Percentiles rank a stretch among this genome's conserved stretches.
Conservation (phyloP, 2,329 filamentous ascomycete species). For the Phaeomoniella chlamydospora region DNA sequence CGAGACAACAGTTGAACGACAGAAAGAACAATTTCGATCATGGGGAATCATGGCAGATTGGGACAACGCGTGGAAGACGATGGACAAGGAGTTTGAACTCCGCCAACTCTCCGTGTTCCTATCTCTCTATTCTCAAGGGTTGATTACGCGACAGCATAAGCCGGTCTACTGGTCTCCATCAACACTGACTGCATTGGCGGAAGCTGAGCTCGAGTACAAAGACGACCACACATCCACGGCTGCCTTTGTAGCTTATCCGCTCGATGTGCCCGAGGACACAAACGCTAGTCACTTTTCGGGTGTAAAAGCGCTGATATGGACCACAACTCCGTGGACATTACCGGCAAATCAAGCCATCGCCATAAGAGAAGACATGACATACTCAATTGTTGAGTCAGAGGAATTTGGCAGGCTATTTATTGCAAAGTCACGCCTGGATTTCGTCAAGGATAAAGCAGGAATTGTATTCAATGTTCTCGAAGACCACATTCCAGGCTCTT, state of each 20-base stretch:
- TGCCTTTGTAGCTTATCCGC: constrained; percentile 60
- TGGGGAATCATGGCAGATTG: constrained; percentile 54
- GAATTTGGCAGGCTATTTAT: constrained; percentile 51
- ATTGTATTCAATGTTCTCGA: constrained; percentile 31
- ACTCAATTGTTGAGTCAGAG: constrained; percentile 49
- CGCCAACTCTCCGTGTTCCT: constrained; percentile 45
- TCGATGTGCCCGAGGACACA: constrained; percentile 33
- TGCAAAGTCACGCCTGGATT: constrained; percentile 54
- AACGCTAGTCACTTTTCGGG: constrained; percentile 24
- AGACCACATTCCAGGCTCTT: constrained; percentile 45
- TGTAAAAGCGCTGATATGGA: constrained; percentile 86
- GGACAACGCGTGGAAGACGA: constrained; percentile 47
- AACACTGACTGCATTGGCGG: constrained; percentile 48
- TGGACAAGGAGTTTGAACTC: constrained; percentile 47
- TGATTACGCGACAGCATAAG: constrained; percentile 48
- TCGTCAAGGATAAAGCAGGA: constrained; percentile 34
- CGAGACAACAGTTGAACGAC: constrained; percentile 38
- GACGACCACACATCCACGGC: constrained; percentile 45
- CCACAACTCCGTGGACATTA: constrained; percentile 93
- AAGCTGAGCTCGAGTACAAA: constrained; percentile 51
- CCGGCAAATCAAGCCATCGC: constrained; percentile 87
- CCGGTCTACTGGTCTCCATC: constrained; percentile 54
- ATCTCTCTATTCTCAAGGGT: constrained; percentile 45
- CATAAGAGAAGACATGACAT: constrained; percentile 59
- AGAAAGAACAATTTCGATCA: constrained; percentile 43